phyloP scores from a whole-genome alignment of 129 eudicot genomes.

The Helianthus tuberosus region DNA sequence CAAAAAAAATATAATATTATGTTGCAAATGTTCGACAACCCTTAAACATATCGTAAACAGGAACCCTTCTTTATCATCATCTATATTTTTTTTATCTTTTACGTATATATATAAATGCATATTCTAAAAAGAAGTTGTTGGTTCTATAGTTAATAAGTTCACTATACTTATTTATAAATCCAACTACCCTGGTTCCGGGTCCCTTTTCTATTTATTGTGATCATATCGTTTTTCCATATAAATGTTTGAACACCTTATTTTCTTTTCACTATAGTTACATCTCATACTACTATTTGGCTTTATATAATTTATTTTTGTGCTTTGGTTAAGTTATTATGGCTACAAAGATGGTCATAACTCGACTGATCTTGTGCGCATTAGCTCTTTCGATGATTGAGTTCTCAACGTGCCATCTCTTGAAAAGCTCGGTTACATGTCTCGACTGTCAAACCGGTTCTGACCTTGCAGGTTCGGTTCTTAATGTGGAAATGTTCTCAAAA shows the following conservation, averaged over 20 bases:
- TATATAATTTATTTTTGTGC: not conserved
- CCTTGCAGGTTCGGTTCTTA: conserved; percentile 27
- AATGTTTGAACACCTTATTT: conserved; percentile 12
- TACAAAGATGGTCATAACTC: conserved; percentile 28
- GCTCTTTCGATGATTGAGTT: conserved; percentile 46
- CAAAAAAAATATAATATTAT: no score
- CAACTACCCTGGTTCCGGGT: conserved; percentile 41
- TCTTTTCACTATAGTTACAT: conserved; percentile 1
- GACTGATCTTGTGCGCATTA: conserved; percentile 32
- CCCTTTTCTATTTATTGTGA: conserved; percentile 39
- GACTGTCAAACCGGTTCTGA: conserved; percentile 23
- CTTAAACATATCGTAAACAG: no score
- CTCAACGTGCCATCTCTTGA: conserved; percentile 41
- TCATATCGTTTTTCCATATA: conserved; percentile 27
- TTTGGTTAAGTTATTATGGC: conserved; percentile 2
- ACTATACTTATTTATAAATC: conserved; percentile 20
- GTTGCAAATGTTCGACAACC: no score
- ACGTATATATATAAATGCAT: no score
- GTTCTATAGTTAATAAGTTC: conserved; percentile 25
- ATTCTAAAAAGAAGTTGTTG: conserved; percentile 28
- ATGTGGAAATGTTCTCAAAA: not conserved
- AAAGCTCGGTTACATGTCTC: conserved; percentile 62
- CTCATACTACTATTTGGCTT: not conserved
- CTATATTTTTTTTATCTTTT: no score
- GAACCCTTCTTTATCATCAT: no score